Evolutionary conservation across 352 stramenopile species (phyloP).

Genomic region (Phytophthora niederhauseri): DNA sequence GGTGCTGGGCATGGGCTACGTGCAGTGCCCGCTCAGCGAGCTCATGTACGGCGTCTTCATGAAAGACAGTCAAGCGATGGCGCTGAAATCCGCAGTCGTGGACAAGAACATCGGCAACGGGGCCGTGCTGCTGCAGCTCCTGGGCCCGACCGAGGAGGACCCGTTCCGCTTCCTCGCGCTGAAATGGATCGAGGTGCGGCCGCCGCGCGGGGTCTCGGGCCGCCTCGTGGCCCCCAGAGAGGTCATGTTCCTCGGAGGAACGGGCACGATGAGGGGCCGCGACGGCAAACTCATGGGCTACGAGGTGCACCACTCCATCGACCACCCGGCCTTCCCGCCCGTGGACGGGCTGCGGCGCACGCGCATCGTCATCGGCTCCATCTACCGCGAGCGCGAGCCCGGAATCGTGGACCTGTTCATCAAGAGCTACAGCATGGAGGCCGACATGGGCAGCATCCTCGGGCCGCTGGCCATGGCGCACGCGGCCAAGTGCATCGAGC

Average conservation of each 20-base stretch:
- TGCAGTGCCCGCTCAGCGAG: constrained; percentile 51
- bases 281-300: constrained; percentile 56
- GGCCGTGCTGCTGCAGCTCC: constrained; percentile 41
- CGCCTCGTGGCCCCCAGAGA: constrained; percentile 46
- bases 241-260: constrained; percentile 49
- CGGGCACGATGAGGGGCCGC: constrained; percentile 35
- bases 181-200: constrained; percentile 46
- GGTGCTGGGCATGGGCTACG: constrained; percentile 49
- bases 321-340: constrained; percentile 36
- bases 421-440: constrained; percentile 50
- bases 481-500: constrained; percentile 40
- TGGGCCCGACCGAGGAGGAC: constrained; percentile 39
- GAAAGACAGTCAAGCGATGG: constrained; percentile 35
- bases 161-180: constrained; percentile 54
- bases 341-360: constrained; percentile 44
- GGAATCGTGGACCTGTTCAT: constrained; percentile 45
- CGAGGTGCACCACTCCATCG: constrained; percentile 67
- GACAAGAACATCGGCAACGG: constrained; percentile 48
- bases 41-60: constrained; percentile 50
- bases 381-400: constrained; percentile 30
- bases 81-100: constrained; percentile 34
- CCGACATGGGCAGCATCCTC: constrained; percentile 39
- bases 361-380: constrained; percentile 40
- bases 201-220: constrained; percentile 30
- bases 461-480: constrained; percentile 38